phyloP scores from a whole-genome alignment of 345 rosid species.

The Mercurialis annua region DNA sequence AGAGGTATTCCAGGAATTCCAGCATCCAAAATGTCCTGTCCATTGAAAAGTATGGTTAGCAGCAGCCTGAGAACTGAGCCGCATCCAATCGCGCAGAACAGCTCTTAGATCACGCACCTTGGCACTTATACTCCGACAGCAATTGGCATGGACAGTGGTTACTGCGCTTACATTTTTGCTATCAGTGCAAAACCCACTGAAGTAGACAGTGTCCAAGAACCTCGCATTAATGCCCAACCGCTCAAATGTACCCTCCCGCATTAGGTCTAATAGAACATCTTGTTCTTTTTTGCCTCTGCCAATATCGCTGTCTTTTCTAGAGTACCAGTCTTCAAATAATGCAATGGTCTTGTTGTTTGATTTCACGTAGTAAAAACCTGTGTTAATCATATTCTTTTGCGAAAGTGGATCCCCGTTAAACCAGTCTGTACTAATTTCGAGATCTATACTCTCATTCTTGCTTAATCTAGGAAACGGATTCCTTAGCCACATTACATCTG shows the following conservation, averaged over 20 bases:
- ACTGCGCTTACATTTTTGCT: conserved; percentile 19
- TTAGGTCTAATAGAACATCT: conserved; percentile 16
- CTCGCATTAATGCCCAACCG: conserved; percentile 5
- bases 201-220: conserved; percentile 22
- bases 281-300: conserved; percentile 28
- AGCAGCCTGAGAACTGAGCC: conserved; percentile 6
- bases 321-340: conserved; percentile 24
- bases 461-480: conserved; percentile 25
- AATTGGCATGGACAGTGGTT: conserved; percentile 29
- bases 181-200: conserved; percentile 28
- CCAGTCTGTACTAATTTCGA: conserved; percentile 25
- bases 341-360: conserved; percentile 32
- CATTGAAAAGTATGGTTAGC: conserved; percentile 1
- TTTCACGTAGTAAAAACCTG: conserved; percentile 19
- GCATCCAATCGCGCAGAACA: conserved; percentile 26
- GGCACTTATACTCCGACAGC: conserved; percentile 26
- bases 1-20: conserved; percentile 14
- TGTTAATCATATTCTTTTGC: conserved; percentile 20
- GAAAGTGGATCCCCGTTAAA: conserved; percentile 23
- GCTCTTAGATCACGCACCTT: conserved; percentile 18
- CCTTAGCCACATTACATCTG: conserved; percentile 29
- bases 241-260: not conserved
- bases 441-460: conserved; percentile 17
- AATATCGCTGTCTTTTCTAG: conserved; percentile 18
- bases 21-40: conserved; percentile 21